These are phyloP conservation scores for Sporothrix protearum DNA, from an alignment of 2,329 filamentous ascomycete genomes.

Conservation along the genomic window DNA sequence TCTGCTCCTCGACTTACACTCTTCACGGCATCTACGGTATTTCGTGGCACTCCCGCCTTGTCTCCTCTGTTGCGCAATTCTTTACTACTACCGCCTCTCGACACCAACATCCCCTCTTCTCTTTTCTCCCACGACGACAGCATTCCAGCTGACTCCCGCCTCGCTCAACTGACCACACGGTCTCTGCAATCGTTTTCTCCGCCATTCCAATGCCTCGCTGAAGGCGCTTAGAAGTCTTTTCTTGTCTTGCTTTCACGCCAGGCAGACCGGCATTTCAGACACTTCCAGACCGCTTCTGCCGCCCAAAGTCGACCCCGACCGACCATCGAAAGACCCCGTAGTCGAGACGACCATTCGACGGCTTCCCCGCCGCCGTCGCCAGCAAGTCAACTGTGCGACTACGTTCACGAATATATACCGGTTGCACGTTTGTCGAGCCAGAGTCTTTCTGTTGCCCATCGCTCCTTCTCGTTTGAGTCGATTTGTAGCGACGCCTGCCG, in stretches of 20 bases:
- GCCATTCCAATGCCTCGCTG: slow-evolving; percentile 5
- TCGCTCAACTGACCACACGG: neutral
- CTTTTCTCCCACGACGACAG: neutral
- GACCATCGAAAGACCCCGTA: neutral
- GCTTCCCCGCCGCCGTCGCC: neutral
- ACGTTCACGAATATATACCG: neutral
- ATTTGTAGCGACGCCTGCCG: neutral
- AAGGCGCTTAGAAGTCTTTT: neutral
- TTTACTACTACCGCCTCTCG: neutral
- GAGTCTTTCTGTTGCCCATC: neutral
- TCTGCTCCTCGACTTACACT: neutral
- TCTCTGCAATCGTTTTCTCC: neutral
- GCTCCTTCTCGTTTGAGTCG: neutral
- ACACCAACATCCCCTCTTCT: neutral
- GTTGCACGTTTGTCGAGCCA: neutral
- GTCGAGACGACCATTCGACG: neutral
- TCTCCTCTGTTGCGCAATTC: neutral
- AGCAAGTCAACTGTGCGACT: neutral
- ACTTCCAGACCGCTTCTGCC: slow-evolving; percentile 1
- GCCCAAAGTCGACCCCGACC: neutral
- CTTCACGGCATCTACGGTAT: neutral
- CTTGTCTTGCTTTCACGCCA: neutral
- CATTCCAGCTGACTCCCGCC: neutral
- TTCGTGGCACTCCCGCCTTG: neutral
- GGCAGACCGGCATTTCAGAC: neutral